Evolutionary conservation across 1,284 basidiomycete genomes (phyloP), one percentile per base, ranked within the genome.

Genomic region (Termitomyces sp.): DNA sequence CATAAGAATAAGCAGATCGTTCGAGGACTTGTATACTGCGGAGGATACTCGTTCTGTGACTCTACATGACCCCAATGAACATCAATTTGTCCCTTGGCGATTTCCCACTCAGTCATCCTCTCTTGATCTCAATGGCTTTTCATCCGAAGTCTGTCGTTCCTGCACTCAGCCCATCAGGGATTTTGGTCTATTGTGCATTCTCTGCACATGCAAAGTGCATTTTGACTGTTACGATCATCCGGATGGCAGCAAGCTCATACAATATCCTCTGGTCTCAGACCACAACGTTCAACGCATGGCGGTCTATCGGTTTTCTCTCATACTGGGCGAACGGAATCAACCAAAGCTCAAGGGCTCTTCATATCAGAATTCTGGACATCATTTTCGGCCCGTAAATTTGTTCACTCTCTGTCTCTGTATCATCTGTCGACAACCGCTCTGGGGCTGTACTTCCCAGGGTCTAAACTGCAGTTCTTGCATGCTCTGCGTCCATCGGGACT

Each of bases 221-320:
- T 81, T 86, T 58, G 82, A 84, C 62, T 90, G 87, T 68, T 89
- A 88, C 62, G 83, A 88, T 63, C 77, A 82, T 60, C 81, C 83
- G 12, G 77, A 80, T 48, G 87, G 86, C 17, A 84, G 76, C 63
- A 70, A 76, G 55, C 67, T 82, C 56, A 67, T 77, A 7, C 75
- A 84, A 56, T 86, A 87, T 61, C 65, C 74, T 3, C 66, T 76
- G 54, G 64, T 68, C 13, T 63, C 73, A 13, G 79, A 82, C 58
- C 60, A 67, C 21, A 71, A 73, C 55, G 69, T 76, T 7, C 79
- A 79, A 63, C 81, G 78, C 50, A 73, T 86, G 41, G 84, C 81
- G 2, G 75, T 84, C 59, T 76, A 80, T 62, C 78, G 83, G 15
- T 87, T 83, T 64, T 88, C 83, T 33, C 65, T 73, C 33, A 61